Base-by-base conservation (phyloP, 768 basidiomycete genomes). In the Trametes punicea region DNA sequence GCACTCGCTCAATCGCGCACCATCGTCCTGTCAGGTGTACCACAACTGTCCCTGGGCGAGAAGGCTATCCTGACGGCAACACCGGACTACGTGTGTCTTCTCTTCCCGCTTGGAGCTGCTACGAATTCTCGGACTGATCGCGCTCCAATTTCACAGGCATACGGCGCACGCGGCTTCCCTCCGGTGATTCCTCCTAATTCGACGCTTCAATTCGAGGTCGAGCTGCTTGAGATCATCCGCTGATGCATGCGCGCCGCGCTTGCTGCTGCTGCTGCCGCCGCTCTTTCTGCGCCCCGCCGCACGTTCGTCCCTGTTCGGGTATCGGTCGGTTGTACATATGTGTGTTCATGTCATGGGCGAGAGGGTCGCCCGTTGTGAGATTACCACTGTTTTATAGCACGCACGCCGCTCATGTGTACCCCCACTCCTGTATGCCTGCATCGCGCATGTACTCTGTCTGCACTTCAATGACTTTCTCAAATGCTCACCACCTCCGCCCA, bases 201-300 rank as follows among this genome's bases (percentile, higher is more conserved):
- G 4, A 83, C 80, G 11, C 79, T 95, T 69, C 78, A 72, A 58
- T 94, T 94, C 66, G 90, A 92, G 72, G 89, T 95, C 49, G 89
- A 94, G 73, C 77, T 95, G 45, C 59, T 93, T 55, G 75, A 80
- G 69, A 91, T 93, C 74, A 84, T 74, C 64, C 75, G 67, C 71
- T 51, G 36, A 73, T 20, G 8, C 11, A 25, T 38, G 36, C 39
- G 16, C 33, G 27, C 50, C 21, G 40, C 56, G 8, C 39, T 33
- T 50, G 36, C 7, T 31, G 31, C 1, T 31, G 31, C 31, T 31
- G 31, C 31, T 31, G 31, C 31, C 34, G 34, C 34, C 34, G 34
- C 34, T n/a, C n/a, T n/a, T n/a, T n/a, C n/a, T n/a, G n/a, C n/a
- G n/a, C n/a, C n/a, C n/a, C 34, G 34, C 34, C 34, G 34, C 34